Base-by-base conservation (phyloP, 495 filamentous ascomycete genomes). In the Xylaria castorea region DNA sequence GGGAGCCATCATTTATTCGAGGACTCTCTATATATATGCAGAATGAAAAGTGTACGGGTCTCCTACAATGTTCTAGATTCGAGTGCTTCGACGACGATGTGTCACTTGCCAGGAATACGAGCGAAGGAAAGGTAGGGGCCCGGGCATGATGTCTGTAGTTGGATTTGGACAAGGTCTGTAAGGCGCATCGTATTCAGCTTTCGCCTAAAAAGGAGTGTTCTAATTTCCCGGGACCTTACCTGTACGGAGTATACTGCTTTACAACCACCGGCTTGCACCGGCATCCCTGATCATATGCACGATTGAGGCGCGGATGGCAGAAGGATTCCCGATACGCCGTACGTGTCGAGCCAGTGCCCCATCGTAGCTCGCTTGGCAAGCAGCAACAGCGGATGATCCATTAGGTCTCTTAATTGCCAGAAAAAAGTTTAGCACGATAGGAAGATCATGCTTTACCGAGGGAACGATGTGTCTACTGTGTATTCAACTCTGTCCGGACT, bases 11-110 rank as follows among this genome's bases (percentile, higher is more conserved):
- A 51, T 20, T 51, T 0, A 30, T 51, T 51, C 30, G 44, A 66
- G 64, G 42, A 66, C 64, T 51, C 44, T 66, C 64, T 66, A 51
- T 51, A 66, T 66, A 51, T 66, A 66, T 66, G 18, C 44, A 50
- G 20, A 22, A 51, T 50, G 42, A 36, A 50, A 22, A 66, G 44
- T 34, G 62, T 46, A 64, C 36, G 8, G 42, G 16, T 65, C 36
- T 66, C 25, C 40, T 44, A 50, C 7, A 50, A 34, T 66, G 62
- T 50, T 48, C 42, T 50, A 66, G 27, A 48, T 22, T 66, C 40
- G 27, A 66, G 42, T 66, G 62, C 9, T 51, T 66, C 62, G 30
- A 46, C 18, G 46, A 51, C 7, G 20, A 51, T 66, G 64, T 51
- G 64, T 66, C 64, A 66, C 8, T 27, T 36, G 44, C 27, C 20